Conservation (phyloP, 805 yeast species). For the Suhomyces pyralidae region DNA sequence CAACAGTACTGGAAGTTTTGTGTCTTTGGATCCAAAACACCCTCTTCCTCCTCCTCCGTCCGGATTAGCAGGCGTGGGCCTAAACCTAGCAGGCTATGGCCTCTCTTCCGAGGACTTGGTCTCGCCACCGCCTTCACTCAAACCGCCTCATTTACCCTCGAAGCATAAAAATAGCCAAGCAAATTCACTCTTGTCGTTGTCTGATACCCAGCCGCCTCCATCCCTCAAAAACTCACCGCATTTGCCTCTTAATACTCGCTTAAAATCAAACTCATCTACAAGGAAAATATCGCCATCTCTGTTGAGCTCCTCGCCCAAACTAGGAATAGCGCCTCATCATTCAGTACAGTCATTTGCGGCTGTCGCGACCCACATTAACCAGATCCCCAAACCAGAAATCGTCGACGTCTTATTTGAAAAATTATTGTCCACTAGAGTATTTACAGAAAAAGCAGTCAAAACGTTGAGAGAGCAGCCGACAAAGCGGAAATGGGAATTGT, state of each 20-base stretch:
- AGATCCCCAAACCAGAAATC: constrained; percentile 33
- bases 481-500: constrained; percentile 42
- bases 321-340: constrained; percentile 8
- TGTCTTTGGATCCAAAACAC: constrained; percentile 14
- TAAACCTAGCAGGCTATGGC: constrained; percentile 28
- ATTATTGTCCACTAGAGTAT: constrained; percentile 35
- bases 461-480: constrained; percentile 31
- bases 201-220: constrained; percentile 3
- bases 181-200: background rate
- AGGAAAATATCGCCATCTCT: constrained; percentile 6
- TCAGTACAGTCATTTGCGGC: constrained; percentile 33
- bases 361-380: constrained; percentile 29
- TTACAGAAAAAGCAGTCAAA: constrained; percentile 33
- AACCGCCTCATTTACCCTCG: background rate
- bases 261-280: constrained; percentile 1
- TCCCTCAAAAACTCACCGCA: background rate
- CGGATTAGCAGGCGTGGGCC: constrained; percentile 21
- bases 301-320: background rate
- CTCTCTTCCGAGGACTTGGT: constrained; percentile 23
- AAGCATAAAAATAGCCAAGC: background rate
- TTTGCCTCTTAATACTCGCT: constrained; percentile 2
- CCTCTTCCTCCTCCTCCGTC: background rate
- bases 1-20: constrained; percentile 5
- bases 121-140: constrained; percentile 22
- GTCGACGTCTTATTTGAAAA: constrained; percentile 41